Conservation (phyloP, 192 early-diverging fungal genomes). For the Backusella mclennaniae region DNA sequence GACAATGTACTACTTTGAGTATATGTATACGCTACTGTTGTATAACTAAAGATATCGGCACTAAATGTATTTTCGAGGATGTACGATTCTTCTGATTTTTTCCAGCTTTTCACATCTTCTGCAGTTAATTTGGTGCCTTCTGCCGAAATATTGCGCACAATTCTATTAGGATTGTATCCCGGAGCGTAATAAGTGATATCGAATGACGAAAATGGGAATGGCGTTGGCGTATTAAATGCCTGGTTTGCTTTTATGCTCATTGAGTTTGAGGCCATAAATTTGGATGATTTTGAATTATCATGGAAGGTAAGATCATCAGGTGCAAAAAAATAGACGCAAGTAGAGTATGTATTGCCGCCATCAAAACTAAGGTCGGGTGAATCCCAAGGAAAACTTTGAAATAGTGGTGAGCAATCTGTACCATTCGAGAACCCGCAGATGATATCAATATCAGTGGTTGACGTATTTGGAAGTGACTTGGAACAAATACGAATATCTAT, state of each 20-base stretch:
- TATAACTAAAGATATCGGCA: not conserved
- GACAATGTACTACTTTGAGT: not conserved
- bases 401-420: not conserved
- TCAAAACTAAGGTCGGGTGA: not conserved
- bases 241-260: not conserved
- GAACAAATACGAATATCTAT: slow-evolving; percentile 1
- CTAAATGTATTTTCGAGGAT: not conserved
- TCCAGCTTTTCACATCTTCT: not conserved
- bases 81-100: not conserved
- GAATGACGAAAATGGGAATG: not conserved
- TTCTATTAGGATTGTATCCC: not conserved
- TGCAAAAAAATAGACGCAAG: not conserved
- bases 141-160: not conserved
- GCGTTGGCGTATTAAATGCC: not conserved
- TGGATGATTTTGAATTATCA: not conserved
- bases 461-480: not conserved
- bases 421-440: not conserved
- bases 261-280: not conserved
- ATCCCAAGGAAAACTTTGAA: not conserved
- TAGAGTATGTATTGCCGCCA: not conserved
- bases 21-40: not conserved
- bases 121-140: not conserved
- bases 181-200: not conserved
- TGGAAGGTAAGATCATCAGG: not conserved
- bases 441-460: not conserved